Base-by-base conservation (phyloP, 176 grass and related monocot species). In the Zoysia japonica region DNA sequence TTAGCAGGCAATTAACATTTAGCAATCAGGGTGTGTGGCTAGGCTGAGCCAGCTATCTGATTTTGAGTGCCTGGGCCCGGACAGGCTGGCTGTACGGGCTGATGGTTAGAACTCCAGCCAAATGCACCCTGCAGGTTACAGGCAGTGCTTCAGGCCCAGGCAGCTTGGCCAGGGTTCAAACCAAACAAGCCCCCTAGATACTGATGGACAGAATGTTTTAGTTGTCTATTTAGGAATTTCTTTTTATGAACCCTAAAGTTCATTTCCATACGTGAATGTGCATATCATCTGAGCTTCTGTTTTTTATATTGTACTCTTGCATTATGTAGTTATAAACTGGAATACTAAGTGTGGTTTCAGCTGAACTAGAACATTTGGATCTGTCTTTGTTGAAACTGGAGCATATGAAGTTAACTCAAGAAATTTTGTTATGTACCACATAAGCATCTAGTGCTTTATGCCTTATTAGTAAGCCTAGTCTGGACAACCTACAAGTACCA, bases 231-330 rank as follows among this genome's bases (percentile, higher is more conserved):
- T 8, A 67, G 15, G 62, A 60, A 36, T 7, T 12, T 44, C 9
- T 78, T 69, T 9, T 51, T 10, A 14, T 44, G 38, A 4, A 15
- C 35, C 17, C 36, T 51, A 62, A 60, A n/a, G 35, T 36, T 60
- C 80, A 41, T 79, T 60, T 41, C 11, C 13, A 74, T 80, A 35
- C 43, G 39, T 80, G 61, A 74, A 49, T 80, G 45, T 19, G 56
- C 61, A 42, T 74, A 59, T 0, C 10, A 59, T 80, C 16, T 68
- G 70, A 73, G 50, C 37, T 68, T 43, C 5, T 50, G 12, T 39
- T 51, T 67, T 57, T 74, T 61, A 4, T 80, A 74, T 75, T 86
- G 42, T 61, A 50, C 20, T 44, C 50, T 67, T 80, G 61, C 12
- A 11, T 48, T 48, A 5, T 75, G 49, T 71, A 71, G 49, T 76